Evolutionary conservation across 306 rosid genomes (phyloP).

Genomic region (Astragalus membranaceus): DNA sequence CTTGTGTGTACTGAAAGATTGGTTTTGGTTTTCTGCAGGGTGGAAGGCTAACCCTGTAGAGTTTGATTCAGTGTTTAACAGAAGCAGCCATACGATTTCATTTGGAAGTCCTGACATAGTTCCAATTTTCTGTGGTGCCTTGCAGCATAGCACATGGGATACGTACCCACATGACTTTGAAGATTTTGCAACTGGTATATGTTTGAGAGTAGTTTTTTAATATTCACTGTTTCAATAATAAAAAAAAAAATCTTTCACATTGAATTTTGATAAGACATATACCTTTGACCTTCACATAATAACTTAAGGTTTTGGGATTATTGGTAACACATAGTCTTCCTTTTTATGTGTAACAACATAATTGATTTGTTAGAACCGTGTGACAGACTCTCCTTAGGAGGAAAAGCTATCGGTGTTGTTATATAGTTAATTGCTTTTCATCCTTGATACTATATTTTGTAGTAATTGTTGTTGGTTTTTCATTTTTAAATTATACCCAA

Average conservation of each 20-base stretch:
- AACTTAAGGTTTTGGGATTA: neutral
- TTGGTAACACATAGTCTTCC: neutral
- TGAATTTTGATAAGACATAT: neutral
- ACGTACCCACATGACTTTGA: conserved; percentile 77
- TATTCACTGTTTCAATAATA: neutral
- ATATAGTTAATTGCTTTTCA: too few relatives aligned
- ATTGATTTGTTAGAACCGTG: neutral
- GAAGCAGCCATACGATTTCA: conserved; percentile 67
- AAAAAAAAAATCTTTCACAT: neutral
- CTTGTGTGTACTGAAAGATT: conserved; percentile 18
- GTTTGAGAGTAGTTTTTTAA: conserved; percentile 9
- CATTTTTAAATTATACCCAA: too few relatives aligned
- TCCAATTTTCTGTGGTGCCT: conserved; percentile 77
- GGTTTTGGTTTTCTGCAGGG: conserved; percentile 42
- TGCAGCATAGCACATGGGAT: conserved; percentile 84
- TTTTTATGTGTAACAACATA: neutral
- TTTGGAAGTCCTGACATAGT: conserved; percentile 90
- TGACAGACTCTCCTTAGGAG: neutral
- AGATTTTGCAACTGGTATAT: conserved; percentile 80
- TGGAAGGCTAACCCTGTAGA: conserved; percentile 97
- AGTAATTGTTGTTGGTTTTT: too few relatives aligned
- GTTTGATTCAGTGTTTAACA: conserved; percentile 83
- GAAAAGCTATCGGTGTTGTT: neutral
- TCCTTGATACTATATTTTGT: too few relatives aligned
- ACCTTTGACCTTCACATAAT: neutral